Evolutionary conservation across 352 stramenopile genomes (phyloP), one percentile per base, ranked within the genome.

Genomic region (Pythium periplocum): DNA sequence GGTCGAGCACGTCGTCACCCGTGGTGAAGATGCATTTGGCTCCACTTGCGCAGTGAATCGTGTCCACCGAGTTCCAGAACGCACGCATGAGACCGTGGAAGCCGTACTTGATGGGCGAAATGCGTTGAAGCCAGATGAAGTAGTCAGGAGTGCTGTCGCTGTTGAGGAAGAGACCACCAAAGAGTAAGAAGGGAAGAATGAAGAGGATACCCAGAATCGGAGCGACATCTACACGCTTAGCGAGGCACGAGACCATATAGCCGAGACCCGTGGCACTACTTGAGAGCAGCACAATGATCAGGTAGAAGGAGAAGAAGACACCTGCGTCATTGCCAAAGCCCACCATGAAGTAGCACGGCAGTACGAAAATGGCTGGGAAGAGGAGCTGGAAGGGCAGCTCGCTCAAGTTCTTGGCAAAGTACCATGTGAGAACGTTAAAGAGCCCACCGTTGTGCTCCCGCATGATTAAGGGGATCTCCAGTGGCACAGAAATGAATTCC

Each of bases 61-160:
- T 33, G 31, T 51, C 4, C 26, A 78, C 39, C 30, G 52, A 50
- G 50, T 40, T 53, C 68, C 68, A 77, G 59, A 64, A 74, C 4
- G 50, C 47, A 4, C 54, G 52, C 57, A 69, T 74, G 17, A 70
- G 10, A 3, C 51, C 68, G 37, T 68, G 51, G 52, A 63, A 77
- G 33, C 57, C 68, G 38, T 77, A 77, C 59, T 71, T 71, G 51
- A 77, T 60, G 6, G 65, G 65, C n/a, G 68, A 76, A 38, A 73
- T 51, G 37, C 61, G 58, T 41, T 73, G 61, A 4, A 76, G 50
- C 68, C 68, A 76, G 36, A 63, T 65, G 42, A 76, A 73, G 61
- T 70, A 76, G 39, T 62, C 64, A 6, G 68, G 68, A 2, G 57
- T 65, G 45, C 44, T 60, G 57, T 73, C 55, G n/a, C 49, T 54